These are phyloP conservation scores for Ceratocystis huliohia DNA, from an alignment of 2,329 filamentous ascomycete genomes.

Conservation along the genomic window DNA sequence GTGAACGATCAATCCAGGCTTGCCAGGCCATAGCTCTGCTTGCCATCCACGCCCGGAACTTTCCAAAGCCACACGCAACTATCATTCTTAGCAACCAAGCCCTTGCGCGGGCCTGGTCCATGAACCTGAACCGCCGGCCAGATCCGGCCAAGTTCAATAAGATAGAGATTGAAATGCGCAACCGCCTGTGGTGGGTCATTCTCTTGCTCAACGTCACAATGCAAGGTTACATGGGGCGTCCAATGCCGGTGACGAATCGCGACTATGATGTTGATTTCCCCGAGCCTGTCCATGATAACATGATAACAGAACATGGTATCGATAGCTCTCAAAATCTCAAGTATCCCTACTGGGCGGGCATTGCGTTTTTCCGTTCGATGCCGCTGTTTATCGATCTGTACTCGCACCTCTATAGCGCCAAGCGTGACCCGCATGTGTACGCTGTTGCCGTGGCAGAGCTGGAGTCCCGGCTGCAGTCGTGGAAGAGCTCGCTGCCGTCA, in stretches of 20 bases:
- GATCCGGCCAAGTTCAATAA: slow-evolving; percentile 32
- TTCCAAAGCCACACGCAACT: slow-evolving; percentile 66
- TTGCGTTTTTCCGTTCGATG: slow-evolving; percentile 52
- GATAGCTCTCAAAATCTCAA: slow-evolving; percentile 38
- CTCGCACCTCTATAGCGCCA: slow-evolving; percentile 60
- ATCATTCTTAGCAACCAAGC: slow-evolving; percentile 54
- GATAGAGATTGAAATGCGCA: slow-evolving; percentile 63
- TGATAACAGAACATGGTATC: slow-evolving; percentile 52
- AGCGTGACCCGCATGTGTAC: slow-evolving; percentile 51
- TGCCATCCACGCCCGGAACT: slow-evolving; percentile 57
- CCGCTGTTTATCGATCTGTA: slow-evolving; percentile 62
- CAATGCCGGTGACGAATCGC: slow-evolving; percentile 59
- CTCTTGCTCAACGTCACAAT: slow-evolving; percentile 54
- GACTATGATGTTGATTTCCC: slow-evolving; percentile 73
- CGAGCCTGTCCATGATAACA: slow-evolving; percentile 56
- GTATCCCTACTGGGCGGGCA: slow-evolving; percentile 55
- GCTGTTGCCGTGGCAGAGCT: slow-evolving; percentile 49
- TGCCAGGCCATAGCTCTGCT: slow-evolving; percentile 64
- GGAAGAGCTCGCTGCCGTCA: slow-evolving; percentile 51
- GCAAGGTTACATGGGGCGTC: slow-evolving; percentile 61
- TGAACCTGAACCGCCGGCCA: slow-evolving; percentile 57
- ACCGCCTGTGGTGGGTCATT: slow-evolving; percentile 65
- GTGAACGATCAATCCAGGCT: slow-evolving; percentile 49
- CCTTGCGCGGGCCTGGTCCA: slow-evolving; percentile 56
- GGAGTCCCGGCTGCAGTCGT: slow-evolving; percentile 50